Percentiles rank a stretch among this genome's conserved stretches.
Evolutionary conservation across 225 moss, liverwort and hornwort species (phyloP).

Genomic region (Pleurozium schreberi): DNA sequence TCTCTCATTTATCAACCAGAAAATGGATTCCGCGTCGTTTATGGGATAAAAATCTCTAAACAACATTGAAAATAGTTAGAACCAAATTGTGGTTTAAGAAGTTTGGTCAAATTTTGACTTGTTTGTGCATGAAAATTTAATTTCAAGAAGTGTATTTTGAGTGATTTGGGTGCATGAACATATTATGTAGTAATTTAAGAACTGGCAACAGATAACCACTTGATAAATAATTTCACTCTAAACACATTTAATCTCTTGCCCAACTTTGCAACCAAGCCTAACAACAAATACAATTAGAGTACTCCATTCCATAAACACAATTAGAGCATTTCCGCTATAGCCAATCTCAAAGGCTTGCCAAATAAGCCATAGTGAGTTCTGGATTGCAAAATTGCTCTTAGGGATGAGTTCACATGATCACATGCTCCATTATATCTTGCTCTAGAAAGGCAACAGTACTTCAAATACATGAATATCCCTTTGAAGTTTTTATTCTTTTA

Average conservation of each 20-base stretch:
- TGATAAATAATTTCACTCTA: neutral
- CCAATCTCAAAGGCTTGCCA: neutral
- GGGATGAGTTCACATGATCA: neutral
- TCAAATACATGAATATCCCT: neutral
- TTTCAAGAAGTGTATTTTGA: too few species aligned
- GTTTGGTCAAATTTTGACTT: too few species aligned
- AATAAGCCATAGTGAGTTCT: neutral
- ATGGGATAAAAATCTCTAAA: too few species aligned
- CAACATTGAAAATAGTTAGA: neutral
- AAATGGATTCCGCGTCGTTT: too few species aligned
- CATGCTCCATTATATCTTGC: accelerated
- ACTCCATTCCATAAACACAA: neutral
- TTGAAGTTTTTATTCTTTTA: neutral
- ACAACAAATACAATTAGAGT: neutral
- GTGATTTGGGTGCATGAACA: too few species aligned
- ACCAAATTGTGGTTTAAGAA: too few species aligned
- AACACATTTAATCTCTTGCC: neutral
- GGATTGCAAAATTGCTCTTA: neutral
- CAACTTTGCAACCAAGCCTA: neutral
- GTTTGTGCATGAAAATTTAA: too few species aligned
- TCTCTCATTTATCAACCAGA: too few species aligned
- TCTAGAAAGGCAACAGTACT: neutral
- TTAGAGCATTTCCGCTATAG: neutral
- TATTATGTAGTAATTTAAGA: too few species aligned
- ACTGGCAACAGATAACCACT: too few species aligned